These are phyloP conservation scores for Ophiostoma angusticollis DNA, from an alignment of 2,329 filamentous ascomycete species.

Conservation along the genomic window DNA sequence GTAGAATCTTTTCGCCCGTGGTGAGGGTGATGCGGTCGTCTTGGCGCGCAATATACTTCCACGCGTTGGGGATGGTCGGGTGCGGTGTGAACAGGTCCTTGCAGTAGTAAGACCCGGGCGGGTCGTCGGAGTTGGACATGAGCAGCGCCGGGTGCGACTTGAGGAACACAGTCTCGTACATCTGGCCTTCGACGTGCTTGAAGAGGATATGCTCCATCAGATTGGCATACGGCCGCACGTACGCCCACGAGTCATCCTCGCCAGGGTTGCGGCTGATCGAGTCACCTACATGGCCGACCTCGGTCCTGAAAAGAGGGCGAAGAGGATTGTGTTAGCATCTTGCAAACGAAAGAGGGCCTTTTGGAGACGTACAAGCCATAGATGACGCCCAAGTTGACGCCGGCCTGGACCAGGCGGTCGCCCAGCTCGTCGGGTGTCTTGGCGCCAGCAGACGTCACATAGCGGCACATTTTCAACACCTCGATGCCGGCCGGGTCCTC, in stretches of 20 bases:
- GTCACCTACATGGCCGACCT: conserved; percentile 29
- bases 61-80: conserved; percentile 23
- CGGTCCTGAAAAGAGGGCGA: conserved; percentile 22
- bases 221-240: conserved; percentile 26
- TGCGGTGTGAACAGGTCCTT: conserved; percentile 25
- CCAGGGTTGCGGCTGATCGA: conserved; percentile 25
- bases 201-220: conserved; percentile 25
- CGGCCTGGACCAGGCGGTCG: conserved; percentile 31
- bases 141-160: conserved; percentile 22
- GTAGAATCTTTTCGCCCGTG: conserved; percentile 28
- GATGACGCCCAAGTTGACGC: conserved; percentile 33
- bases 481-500: conserved; percentile 39
- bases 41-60: conserved; percentile 25
- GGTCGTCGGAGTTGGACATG: conserved; percentile 23
- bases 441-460: conserved; percentile 39
- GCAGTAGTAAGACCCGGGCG: conserved; percentile 24
- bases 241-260: conserved; percentile 31
- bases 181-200: conserved; percentile 22
- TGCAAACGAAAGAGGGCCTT: too few species aligned
- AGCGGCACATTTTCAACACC: conserved; percentile 27
- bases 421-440: conserved; percentile 41
- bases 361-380: conserved; percentile 26
- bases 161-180: conserved; percentile 24
- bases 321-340: too few species aligned
- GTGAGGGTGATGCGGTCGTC: conserved; percentile 27